Percentiles rank a stretch among this genome's conserved stretches.
Evolutionary conservation across 129 eudicot genomes (phyloP).

Genomic region (Gnaphalium uliginosum): DNA sequence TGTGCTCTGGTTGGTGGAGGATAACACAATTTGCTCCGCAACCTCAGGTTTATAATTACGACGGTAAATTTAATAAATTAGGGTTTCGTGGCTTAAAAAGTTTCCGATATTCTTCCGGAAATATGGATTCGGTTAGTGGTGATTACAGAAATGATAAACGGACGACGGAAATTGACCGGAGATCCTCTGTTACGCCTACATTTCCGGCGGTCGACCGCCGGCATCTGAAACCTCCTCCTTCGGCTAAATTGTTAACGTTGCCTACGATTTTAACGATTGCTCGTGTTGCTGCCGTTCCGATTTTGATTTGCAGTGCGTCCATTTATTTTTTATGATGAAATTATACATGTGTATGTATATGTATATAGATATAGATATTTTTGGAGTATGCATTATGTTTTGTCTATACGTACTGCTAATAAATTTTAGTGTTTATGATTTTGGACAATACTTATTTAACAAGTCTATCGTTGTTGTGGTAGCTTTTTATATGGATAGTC

Average conservation of each 20-base stretch:
- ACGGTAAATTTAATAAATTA: not conserved
- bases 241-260: constrained; percentile 73
- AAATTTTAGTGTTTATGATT: not conserved
- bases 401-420: not conserved
- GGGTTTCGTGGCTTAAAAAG: constrained; percentile 45
- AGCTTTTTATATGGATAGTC: constrained; percentile 81
- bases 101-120: constrained; percentile 26
- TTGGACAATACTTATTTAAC: constrained; percentile 21
- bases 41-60: constrained; percentile 4
- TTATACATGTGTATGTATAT: not conserved
- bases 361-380: not conserved
- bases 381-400: no score
- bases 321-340: not conserved
- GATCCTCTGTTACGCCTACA: constrained; percentile 13
- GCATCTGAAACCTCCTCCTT: constrained; percentile 30
- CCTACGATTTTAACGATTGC: constrained; percentile 85
- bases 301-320: constrained; percentile 70
- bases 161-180: constrained; percentile 21
- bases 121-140: constrained; percentile 34
- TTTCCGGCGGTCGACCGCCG: constrained; percentile 30
- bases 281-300: constrained; percentile 87
- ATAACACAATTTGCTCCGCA: constrained; percentile 26
- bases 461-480: constrained; percentile 23
- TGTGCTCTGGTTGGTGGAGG: constrained; percentile 31
- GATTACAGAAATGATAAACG: constrained; percentile 27